Evolutionary conservation across 768 basidiomycete genomes (phyloP).

Genomic region (Termitomyces sp.): DNA sequence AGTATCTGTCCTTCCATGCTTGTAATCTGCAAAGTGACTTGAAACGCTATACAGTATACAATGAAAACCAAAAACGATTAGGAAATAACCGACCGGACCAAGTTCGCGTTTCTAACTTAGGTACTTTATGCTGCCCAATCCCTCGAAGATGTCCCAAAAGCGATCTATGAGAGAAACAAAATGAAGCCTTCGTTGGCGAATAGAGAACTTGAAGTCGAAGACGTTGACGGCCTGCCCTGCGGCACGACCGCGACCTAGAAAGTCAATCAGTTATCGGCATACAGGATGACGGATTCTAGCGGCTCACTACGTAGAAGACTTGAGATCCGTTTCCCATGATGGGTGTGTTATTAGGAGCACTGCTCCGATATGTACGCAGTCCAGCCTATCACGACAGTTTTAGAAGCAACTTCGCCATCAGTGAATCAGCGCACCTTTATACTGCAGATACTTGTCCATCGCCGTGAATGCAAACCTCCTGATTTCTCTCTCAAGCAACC

Average conservation of each 20-base stretch:
- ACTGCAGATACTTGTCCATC: slow-evolving; percentile 49
- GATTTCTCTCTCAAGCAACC: slow-evolving; percentile 47
- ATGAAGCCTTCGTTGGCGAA: background rate
- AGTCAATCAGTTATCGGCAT: background rate
- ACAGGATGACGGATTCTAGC: background rate
- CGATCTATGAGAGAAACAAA: background rate
- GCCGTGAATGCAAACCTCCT: slow-evolving; percentile 44
- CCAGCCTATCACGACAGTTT: slow-evolving; percentile 25
- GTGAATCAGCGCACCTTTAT: slow-evolving; percentile 32
- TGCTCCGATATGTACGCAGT: slow-evolving; percentile 31
- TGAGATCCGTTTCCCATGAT: background rate
- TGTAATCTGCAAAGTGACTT: background rate
- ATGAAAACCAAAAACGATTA: background rate
- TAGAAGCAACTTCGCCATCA: background rate
- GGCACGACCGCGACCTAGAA: background rate
- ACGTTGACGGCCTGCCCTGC: background rate
- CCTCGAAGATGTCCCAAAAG: background rate
- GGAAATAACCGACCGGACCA: background rate
- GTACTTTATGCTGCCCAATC: background rate
- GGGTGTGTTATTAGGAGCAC: slow-evolving; percentile 22
- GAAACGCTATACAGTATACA: background rate
- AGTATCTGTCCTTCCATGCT: background rate
- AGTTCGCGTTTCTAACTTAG: background rate
- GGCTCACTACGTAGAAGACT: background rate
- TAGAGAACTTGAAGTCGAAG: background rate